These are phyloP conservation scores for Lecanosticta acicola DNA, from an alignment of 2,329 filamentous ascomycete species.

Conservation along the genomic window DNA sequence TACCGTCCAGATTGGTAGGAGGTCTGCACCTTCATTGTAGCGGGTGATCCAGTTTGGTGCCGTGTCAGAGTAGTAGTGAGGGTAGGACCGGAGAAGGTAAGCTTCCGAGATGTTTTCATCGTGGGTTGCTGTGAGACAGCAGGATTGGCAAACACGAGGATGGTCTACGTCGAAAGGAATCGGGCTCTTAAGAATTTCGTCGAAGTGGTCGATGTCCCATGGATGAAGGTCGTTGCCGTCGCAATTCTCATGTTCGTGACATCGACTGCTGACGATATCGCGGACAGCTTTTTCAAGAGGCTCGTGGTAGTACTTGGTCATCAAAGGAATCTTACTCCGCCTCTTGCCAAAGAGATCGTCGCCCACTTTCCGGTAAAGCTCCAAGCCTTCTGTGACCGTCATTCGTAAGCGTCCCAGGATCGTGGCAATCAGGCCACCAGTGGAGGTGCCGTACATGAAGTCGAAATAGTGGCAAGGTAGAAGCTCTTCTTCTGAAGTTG, in stretches of 20 bases:
- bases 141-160: constrained; percentile 35
- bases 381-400: constrained; percentile 44
- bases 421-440: constrained; percentile 48
- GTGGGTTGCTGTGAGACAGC: constrained; percentile 47
- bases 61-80: constrained; percentile 39
- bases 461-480: constrained; percentile 51
- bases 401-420: constrained; percentile 47
- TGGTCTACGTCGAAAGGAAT: constrained; percentile 28
- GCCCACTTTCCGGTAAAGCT: constrained; percentile 44
- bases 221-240: constrained; percentile 44
- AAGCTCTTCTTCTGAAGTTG: constrained; percentile 39
- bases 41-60: constrained; percentile 40
- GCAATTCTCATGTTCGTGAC: constrained; percentile 40
- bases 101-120: constrained; percentile 44
- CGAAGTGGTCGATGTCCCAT: constrained; percentile 29
- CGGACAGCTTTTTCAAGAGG: constrained; percentile 45
- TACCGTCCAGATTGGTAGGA: constrained; percentile 47
- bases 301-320: constrained; percentile 47
- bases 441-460: constrained; percentile 50
- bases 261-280: constrained; percentile 41
- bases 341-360: constrained; percentile 45
- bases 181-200: constrained; percentile 14
- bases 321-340: constrained; percentile 41
- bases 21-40: constrained; percentile 45
- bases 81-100: constrained; percentile 45